These are phyloP conservation scores for Talaromyces borbonicus DNA, from an alignment of 495 filamentous ascomycete species.

Conservation along the genomic window DNA sequence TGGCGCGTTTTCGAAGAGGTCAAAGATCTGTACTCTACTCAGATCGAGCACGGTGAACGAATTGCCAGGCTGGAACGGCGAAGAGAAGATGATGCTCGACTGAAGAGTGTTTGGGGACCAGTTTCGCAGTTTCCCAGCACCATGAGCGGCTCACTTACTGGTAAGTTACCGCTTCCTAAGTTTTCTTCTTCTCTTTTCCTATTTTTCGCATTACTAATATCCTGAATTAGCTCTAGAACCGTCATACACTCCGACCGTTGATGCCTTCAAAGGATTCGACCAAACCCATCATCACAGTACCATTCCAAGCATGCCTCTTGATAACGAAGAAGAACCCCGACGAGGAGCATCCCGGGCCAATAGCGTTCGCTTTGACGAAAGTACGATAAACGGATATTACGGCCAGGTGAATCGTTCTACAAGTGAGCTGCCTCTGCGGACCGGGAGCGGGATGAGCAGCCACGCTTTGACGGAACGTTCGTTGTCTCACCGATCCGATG, in stretches of 20 bases:
- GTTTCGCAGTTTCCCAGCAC: constrained; percentile 72
- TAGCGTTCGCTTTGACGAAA: constrained; percentile 98
- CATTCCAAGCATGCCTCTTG: constrained; percentile 65
- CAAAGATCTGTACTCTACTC: constrained; percentile 67
- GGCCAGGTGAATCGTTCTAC: constrained; percentile 71
- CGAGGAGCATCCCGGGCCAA: constrained; percentile 89
- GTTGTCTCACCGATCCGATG: constrained; percentile 90
- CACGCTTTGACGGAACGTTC: constrained; percentile 82
- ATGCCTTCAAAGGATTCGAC: constrained; percentile 78
- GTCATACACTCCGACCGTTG: constrained; percentile 41
- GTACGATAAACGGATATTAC: constrained; percentile 84
- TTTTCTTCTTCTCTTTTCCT: background rate
- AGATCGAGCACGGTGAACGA: constrained; percentile 73
- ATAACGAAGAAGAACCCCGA: constrained; percentile 83
- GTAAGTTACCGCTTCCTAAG: constrained; percentile 46
- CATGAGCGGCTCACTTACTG: constrained; percentile 58
- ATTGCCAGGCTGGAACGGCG: constrained; percentile 70
- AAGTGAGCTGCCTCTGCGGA: constrained; percentile 66
- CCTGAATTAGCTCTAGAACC: too few species aligned
- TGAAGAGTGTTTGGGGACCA: constrained; percentile 78
- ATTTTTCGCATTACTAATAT: constrained; percentile 7
- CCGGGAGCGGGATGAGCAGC: constrained; percentile 70
- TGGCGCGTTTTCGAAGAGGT: constrained; percentile 84
- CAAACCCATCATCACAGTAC: constrained; percentile 64
- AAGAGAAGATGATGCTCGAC: constrained; percentile 68